phyloP scores from a whole-genome alignment of 345 rosid genomes.

The Aquilaria yunnanensis region DNA sequence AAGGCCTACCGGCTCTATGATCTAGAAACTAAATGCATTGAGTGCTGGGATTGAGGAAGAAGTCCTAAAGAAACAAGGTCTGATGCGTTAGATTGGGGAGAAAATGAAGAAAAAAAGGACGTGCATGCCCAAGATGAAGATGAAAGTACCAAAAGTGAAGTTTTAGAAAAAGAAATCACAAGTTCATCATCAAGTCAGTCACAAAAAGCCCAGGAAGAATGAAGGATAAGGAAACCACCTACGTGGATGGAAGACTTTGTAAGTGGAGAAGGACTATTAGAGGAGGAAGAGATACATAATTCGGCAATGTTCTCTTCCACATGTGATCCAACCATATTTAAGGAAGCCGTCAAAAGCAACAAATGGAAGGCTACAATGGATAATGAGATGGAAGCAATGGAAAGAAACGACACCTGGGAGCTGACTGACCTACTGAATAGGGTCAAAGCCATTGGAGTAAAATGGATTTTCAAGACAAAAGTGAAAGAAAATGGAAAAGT shows the following conservation, averaged over 20 bases:
- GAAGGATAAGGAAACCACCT: not conserved
- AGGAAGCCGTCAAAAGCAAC: not conserved
- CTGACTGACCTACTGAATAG: not conserved
- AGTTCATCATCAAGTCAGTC: too few species aligned
- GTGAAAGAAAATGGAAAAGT: not conserved
- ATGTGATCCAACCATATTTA: not conserved
- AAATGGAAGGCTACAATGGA: slow-evolving; percentile 9
- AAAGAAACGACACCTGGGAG: slow-evolving; percentile 6
- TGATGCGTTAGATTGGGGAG: not conserved
- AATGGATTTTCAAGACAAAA: slow-evolving; percentile 12
- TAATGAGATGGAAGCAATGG: not conserved
- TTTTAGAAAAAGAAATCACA: too few species aligned
- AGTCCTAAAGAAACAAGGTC: not conserved
- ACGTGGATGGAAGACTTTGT: slow-evolving; percentile 6
- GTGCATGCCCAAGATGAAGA: not conserved
- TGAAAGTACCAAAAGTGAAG: not conserved
- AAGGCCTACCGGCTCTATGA: slow-evolving; percentile 1
- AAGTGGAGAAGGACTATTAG: not conserved
- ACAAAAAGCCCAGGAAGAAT: not conserved
- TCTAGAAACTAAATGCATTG: not conserved
- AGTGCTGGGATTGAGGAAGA: not conserved
- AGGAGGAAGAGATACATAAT: not conserved
- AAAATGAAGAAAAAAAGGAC: not conserved
- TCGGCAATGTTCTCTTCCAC: not conserved
- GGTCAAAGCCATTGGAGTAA: slow-evolving; percentile 2